Conservation (phyloP, 2,329 filamentous ascomycete genomes). For the Rutstroemia sp. region DNA sequence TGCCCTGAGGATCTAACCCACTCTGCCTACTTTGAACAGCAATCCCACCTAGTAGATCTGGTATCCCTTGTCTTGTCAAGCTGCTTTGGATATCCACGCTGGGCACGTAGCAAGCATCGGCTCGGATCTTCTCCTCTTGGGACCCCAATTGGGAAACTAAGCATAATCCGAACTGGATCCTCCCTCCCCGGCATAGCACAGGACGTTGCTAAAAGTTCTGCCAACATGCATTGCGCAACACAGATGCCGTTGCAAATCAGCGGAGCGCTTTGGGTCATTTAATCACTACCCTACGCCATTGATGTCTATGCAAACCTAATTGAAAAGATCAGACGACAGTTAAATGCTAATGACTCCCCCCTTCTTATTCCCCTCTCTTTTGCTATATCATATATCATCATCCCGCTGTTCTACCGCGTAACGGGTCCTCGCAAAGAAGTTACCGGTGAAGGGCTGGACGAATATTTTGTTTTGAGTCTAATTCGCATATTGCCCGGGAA, state of each 20-base stretch:
- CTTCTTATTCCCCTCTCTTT: conserved; percentile 17
- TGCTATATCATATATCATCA: conserved; percentile 18
- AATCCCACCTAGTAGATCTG: neutral
- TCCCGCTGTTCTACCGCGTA: conserved; percentile 21
- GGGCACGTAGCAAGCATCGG: conserved; percentile 13
- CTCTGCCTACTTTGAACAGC: conserved; percentile 5
- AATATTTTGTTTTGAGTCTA: conserved; percentile 22
- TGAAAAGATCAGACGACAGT: conserved; percentile 28
- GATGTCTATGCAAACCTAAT: conserved; percentile 25
- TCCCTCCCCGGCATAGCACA: conserved; percentile 22
- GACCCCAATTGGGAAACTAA: conserved; percentile 17
- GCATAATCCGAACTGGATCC: conserved; percentile 15
- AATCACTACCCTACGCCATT: conserved; percentile 23
- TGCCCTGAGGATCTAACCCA: conserved; percentile 12
- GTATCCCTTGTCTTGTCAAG: neutral
- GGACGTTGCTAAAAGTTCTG: conserved; percentile 12
- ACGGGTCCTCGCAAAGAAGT: neutral
- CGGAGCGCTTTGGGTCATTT: conserved; percentile 39
- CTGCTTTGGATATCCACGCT: neutral
- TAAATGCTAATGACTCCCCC: conserved; percentile 28
- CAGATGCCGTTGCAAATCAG: conserved; percentile 41
- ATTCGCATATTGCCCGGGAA: conserved; percentile 20
- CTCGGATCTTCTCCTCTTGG: conserved; percentile 19
- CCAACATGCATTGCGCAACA: conserved; percentile 24
- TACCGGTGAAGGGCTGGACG: conserved; percentile 19